Base-by-base conservation (phyloP, 495 filamentous ascomycete species). In the Hypoxylon rickii region DNA sequence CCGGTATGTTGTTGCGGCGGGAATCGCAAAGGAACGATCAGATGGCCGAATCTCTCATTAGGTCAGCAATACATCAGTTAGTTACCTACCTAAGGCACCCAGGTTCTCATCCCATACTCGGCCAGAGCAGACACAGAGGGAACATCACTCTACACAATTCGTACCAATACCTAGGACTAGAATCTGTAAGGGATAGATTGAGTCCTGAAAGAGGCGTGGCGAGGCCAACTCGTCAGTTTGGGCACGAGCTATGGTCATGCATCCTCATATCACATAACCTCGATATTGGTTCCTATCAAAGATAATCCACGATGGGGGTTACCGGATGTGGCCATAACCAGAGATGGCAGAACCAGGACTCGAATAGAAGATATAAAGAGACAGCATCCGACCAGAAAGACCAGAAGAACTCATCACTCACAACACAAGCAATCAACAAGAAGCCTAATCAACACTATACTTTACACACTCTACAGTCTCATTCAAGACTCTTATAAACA, bases 241-340 rank as follows among this genome's bases (percentile, higher is more conserved):
- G 15, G 38, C 47, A 62, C 43, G 37, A 44, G 58, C 44, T 62
- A 24, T 22, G 3, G 47, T 56, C 58, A 56, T 19, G n/a, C 37
- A 43, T 12, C 15, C 48, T 34, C 38, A 24, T 8, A 42, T 26
- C 46, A 18, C 24, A 13, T 5, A 44, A 22, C 26, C 37, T 52
- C 37, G 21, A 29, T 12, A 45, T 44, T 51, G 56, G 47, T 29
- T 40, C 46, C 44, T 43, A 48, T 19, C 20, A 26, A 47, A 12
- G 29, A 10, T 2, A 2, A 10, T n/a, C n/a, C n/a, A n/a, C n/a
- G n/a, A n/a, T n/a, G 24, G 24, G 24, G 4, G 10, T 29, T 29
- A 10, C 24, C 24, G 4, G 10, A 29, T 10, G 4, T 10, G 24
- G 24, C 24, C 36, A 3, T 29, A 19, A 32, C 1, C 10, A 21